Evolutionary conservation across 177 flowering plant species (phyloP).

Genomic region (Vitis hybrid): DNA sequence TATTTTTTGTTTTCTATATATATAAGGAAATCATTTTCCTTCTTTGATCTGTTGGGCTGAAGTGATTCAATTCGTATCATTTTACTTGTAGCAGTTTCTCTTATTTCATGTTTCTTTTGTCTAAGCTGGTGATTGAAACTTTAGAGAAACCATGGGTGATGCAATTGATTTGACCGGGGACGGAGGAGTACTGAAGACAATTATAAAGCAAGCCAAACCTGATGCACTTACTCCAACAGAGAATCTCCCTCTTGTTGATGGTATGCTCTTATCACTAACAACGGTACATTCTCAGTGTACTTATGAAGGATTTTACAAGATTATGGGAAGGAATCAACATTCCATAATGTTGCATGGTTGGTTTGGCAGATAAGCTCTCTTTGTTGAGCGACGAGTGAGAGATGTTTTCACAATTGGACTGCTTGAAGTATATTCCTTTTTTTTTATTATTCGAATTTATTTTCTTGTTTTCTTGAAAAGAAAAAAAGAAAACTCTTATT

Average conservation of each 20-base stretch:
- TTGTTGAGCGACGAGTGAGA: not conserved
- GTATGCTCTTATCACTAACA: conserved; percentile 26
- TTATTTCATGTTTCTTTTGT: not conserved
- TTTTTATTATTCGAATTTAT: too few species aligned
- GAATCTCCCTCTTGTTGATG: conserved; percentile 84
- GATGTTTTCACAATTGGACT: not conserved
- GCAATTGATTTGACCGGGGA: conserved; percentile 73
- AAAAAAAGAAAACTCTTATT: too few species aligned
- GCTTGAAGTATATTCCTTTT: too few species aligned
- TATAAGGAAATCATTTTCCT: too few species aligned
- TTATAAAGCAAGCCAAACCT: conserved; percentile 59
- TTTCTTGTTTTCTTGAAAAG: too few species aligned
- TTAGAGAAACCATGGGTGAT: conserved; percentile 52
- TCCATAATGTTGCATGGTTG: not conserved
- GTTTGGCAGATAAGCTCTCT: not conserved
- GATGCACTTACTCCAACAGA: conserved; percentile 71
- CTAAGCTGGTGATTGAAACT: conserved; percentile 12
- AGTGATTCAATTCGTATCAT: too few species aligned
- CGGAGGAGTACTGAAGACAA: conserved; percentile 80
- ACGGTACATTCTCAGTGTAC: too few species aligned
- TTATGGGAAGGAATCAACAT: not conserved
- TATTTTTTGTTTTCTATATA: too few species aligned
- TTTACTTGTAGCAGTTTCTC: not conserved
- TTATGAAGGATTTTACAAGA: too few species aligned
- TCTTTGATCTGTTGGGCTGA: too few species aligned